Percentiles rank a stretch among this genome's conserved stretches.
Conservation (phyloP, 1,139 yeast species). For the Meyerozyma elateridarum region DNA sequence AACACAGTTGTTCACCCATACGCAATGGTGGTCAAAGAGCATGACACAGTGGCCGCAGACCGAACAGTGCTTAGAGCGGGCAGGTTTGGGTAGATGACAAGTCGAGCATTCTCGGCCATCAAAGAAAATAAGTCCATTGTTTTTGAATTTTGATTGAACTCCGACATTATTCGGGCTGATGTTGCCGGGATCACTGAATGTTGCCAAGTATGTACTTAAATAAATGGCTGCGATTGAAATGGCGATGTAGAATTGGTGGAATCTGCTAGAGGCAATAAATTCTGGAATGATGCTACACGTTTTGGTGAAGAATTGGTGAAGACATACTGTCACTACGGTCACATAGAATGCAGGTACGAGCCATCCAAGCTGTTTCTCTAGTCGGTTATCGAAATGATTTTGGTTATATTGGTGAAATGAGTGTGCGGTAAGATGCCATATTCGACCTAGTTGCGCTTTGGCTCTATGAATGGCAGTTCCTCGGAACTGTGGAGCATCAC, state of each 20-base stretch:
- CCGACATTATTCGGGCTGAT: conserved; percentile 14
- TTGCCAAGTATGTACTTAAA: conserved; percentile 32
- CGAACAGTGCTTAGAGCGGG: conserved; percentile 87
- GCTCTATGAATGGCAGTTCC: conserved; percentile 26
- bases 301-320: conserved; percentile 40
- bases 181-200: conserved; percentile 55
- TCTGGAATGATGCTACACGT: conserved; percentile 30
- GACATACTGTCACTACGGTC: conserved; percentile 40
- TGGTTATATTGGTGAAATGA: conserved; percentile 7
- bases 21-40: conserved; percentile 84
- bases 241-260: conserved; percentile 19
- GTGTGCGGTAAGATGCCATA: neutral
- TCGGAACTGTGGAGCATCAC: conserved; percentile 49
- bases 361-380: conserved; percentile 27
- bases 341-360: conserved; percentile 49
- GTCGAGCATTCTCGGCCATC: conserved; percentile 43
- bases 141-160: conserved; percentile 22
- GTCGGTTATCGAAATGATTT: conserved; percentile 14
- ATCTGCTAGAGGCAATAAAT: conserved; percentile 7
- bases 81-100: conserved; percentile 69
- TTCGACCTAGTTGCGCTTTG: conserved; percentile 8
- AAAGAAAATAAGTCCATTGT: conserved; percentile 59
- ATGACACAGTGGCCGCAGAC: conserved; percentile 65
- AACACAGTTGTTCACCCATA: conserved; percentile 92
- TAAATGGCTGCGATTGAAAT: conserved; percentile 35